Evolutionary conservation across 768 basidiomycete genomes (phyloP), one percentile per base, ranked within the genome.

Genomic region (Leccinum pellstonianum): DNA sequence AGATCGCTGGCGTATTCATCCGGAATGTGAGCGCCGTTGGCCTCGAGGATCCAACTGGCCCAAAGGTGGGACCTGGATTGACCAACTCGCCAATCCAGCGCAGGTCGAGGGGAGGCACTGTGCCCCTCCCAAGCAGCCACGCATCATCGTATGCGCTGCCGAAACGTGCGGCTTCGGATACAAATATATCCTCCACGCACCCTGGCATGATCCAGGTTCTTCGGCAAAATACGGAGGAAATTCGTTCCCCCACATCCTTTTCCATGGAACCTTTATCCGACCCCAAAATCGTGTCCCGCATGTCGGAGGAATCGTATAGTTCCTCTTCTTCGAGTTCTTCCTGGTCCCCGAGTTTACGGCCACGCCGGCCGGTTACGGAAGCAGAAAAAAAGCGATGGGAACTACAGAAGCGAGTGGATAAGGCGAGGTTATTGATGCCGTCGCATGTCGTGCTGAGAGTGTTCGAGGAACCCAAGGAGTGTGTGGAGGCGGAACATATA

Each of bases 1-100:
- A 91, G 67, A 81, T 98, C 38, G 75, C 87, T 4, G 93, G 80
- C 3, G 84, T 98, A 37, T 92, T 93, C 74, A 85, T 98, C 47
- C 83, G 96, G 21, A 91, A 96, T 66, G 90, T 87, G 14, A 78
- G 79, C 3, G 59, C 58, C 12, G 75, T 66, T 15, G 64, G 60
- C 37, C 73, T 90, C 6, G 80, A 81, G 3, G 88, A 91, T 63
- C 88, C 90, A 0, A 90, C 84, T 0, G 90, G 88, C 14, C 72
- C 66, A 3, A 54, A 50, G 43, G 31, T 50, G 3, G 54, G 56
- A 7, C 31, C 48, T 8, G 60, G 41, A 51, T 33, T 52, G 43
- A 55, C 52, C 0, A 21, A 52, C 41, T 54, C 62, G 2, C 56
- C 60, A 5, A 65, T 38, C 54, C 58, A 56, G 23, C 54, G 27